Evolutionary conservation across 108 stramenopile genomes (phyloP).

Genomic region (Nannochloropsis gaditana): DNA sequence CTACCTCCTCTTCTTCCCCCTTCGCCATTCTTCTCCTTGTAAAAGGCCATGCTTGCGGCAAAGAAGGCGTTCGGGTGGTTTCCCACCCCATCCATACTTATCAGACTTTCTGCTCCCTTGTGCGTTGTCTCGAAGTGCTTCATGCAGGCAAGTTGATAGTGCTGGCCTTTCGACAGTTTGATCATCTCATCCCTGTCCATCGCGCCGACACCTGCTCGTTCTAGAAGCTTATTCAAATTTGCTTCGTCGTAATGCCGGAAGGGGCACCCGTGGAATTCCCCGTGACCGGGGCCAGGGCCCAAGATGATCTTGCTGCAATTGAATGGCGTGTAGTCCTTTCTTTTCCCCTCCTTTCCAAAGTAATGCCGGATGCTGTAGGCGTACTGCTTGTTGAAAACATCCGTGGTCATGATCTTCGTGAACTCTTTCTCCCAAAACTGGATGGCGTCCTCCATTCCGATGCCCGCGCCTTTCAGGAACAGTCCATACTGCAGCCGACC

Average conservation of each 20-base stretch:
- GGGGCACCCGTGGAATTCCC: conserved; percentile 92
- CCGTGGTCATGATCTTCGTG: conserved; percentile 59
- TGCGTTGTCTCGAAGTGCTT: conserved; percentile 88
- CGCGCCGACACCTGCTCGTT: conserved; percentile 55
- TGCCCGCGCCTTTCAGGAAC: conserved; percentile 91
- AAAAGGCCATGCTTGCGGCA: conserved; percentile 63
- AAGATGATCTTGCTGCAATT: conserved; percentile 82
- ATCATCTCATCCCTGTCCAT: conserved; percentile 69
- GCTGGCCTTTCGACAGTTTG: conserved; percentile 62
- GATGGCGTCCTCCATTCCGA: conserved; percentile 83
- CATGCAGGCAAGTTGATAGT: conserved; percentile 85
- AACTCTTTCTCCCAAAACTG: conserved; percentile 69
- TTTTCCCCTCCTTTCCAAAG: conserved; percentile 97
- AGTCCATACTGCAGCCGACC: conserved; percentile 93
- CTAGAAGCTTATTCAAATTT: conserved; percentile 61
- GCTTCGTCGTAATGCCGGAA: conserved; percentile 78
- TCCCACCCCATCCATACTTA: conserved; percentile 70
- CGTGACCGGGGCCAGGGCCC: conserved; percentile 65
- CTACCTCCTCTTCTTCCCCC: neutral
- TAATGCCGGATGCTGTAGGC: conserved; percentile 89
- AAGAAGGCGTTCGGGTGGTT: conserved; percentile 98
- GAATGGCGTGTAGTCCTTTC: conserved; percentile 70
- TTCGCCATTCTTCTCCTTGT: conserved; percentile 37
- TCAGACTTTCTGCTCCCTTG: conserved; percentile 45
- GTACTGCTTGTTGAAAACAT: conserved; percentile 87